A percentile compares a stretch with the other conserved stretches of the same genome.
These are phyloP conservation scores for Penicillium daleae DNA, from an alignment of 495 filamentous ascomycete species.

Conservation along the genomic window DNA sequence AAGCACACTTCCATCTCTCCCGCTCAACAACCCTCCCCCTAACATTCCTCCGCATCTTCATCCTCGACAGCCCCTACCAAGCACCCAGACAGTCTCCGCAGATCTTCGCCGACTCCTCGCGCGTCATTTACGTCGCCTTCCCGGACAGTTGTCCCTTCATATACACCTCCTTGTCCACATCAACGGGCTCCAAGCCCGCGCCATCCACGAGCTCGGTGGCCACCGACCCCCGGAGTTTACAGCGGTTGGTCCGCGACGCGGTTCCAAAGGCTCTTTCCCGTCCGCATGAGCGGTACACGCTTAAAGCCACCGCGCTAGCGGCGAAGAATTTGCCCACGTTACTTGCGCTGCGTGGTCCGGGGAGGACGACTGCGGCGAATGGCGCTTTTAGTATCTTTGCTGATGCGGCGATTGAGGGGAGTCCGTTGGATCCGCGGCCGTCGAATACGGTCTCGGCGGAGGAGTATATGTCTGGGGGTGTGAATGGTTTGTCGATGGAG, in stretches of 20 bases:
- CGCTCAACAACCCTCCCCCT: conserved; percentile 65
- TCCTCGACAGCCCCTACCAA: conserved; percentile 75
- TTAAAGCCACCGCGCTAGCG: conserved; percentile 66
- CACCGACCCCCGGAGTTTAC: conserved; percentile 64
- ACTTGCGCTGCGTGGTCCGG: conserved; percentile 65
- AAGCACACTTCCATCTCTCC: conserved; percentile 77
- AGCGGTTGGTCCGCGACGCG: conserved; percentile 69
- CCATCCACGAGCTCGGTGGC: conserved; percentile 31
- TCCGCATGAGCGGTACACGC: conserved; percentile 65
- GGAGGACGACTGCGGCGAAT: conserved; percentile 65
- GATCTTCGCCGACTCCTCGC: conserved; percentile 56
- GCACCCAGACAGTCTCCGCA: conserved; percentile 43
- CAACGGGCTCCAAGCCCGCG: conserved; percentile 33
- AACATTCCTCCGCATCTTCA: conserved; percentile 72
- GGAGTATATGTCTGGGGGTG: conserved; percentile 37
- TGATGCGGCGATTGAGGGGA: conserved; percentile 60
- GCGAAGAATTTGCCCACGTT: conserved; percentile 71
- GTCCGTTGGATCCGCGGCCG: conserved; percentile 58
- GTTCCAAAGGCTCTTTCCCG: conserved; percentile 78
- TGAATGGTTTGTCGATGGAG: conserved; percentile 14
- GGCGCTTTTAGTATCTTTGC: conserved; percentile 82
- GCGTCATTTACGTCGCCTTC: conserved; percentile 76
- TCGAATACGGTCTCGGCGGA: conserved; percentile 47
- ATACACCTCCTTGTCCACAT: conserved; percentile 65
- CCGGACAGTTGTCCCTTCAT: conserved; percentile 75